These are phyloP conservation scores for Rhododendron ovatum DNA, from an alignment of 148 eudicot species.

Conservation along the genomic window DNA sequence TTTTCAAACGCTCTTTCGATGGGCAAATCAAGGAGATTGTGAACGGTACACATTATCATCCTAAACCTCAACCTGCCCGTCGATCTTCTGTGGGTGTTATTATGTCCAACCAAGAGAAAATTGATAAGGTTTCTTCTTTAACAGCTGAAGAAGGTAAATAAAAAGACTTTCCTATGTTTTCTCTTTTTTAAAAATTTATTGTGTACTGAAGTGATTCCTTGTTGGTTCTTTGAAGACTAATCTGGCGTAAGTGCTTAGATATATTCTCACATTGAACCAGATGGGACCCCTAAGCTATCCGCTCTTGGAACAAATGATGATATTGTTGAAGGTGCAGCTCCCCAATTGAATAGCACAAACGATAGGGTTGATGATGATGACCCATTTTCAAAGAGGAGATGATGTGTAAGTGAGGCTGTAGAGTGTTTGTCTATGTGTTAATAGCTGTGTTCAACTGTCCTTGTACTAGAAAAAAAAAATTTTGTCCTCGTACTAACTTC, in stretches of 20 bases:
- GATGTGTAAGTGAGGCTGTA: conserved; percentile 18
- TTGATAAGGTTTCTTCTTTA: conserved; percentile 42
- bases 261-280: conserved; percentile 39
- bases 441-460: not conserved
- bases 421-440: conserved; percentile 38
- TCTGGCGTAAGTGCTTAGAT: conserved; percentile 36
- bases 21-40: conserved; percentile 88
- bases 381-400: conserved; percentile 59
- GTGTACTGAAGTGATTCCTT: conserved; percentile 6
- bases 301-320: conserved; percentile 54
- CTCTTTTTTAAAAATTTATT: conserved; percentile 2
- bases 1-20: conserved; percentile 80
- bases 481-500: not conserved
- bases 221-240: conserved; percentile 35
- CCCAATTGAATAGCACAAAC: conserved; percentile 37
- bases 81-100: conserved; percentile 71
- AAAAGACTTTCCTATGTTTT: conserved; percentile 9
- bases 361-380: conserved; percentile 81
- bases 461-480: not conserved
- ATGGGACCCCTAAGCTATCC: conserved; percentile 50
- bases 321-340: conserved; percentile 38
- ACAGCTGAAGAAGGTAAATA: conserved; percentile 65
- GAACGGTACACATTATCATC: conserved; percentile 94
- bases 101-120: conserved; percentile 66
- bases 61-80: conserved; percentile 88